Evolutionary conservation across 305 asterid genomes (phyloP), one percentile per base, ranked within the genome.

Genomic region (Ilex paraguariensis): DNA sequence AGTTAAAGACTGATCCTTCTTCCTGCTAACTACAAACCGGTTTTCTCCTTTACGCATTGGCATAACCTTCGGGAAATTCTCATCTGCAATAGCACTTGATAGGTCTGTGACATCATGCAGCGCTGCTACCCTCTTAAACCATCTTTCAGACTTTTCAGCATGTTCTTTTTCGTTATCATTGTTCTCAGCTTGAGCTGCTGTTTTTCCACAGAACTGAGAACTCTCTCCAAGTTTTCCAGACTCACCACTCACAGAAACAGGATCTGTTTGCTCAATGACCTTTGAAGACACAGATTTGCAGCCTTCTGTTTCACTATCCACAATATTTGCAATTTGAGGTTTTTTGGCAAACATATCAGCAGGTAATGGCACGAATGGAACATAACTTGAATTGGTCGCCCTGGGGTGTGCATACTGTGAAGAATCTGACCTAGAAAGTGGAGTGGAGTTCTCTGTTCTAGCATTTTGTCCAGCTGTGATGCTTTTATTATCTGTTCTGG

Each of bases 11-110:
- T 86, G 82, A 73, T 85, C 92, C 72, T 84, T 85, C 69, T 81
- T 80, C 81, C 85, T 89, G 84, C 81, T 79, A 58, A 87, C 85
- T 1, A 84, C 89, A 54, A 86, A 86, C 49, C 66, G 76, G 73
- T 85, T 92, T 71, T 89, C 95, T 65, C 94, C 98, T 66, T 81
- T 88, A 6, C 91, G 84, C 86, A 78, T 73, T 30, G 96, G 98
- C 95, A 91, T 85, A 28, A 84, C 79, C 69, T 82, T 95, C 4
- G 96, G 92, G 67, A 85, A 87, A 33, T 89, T 92, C 36, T 82
- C 89, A 66, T 82, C 95, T 0, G 93, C 78, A 62, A 81, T 80
- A 8, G 81, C 82, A 70, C 84, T 74, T 2, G 88, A 79, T 64
- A 79, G 65, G 73, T 88, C 98, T 70, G 83, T 84, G 67, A 78